phyloP scores from a whole-genome alignment of 371 early-diverging fungal genomes.

The Mucor saturninus region DNA sequence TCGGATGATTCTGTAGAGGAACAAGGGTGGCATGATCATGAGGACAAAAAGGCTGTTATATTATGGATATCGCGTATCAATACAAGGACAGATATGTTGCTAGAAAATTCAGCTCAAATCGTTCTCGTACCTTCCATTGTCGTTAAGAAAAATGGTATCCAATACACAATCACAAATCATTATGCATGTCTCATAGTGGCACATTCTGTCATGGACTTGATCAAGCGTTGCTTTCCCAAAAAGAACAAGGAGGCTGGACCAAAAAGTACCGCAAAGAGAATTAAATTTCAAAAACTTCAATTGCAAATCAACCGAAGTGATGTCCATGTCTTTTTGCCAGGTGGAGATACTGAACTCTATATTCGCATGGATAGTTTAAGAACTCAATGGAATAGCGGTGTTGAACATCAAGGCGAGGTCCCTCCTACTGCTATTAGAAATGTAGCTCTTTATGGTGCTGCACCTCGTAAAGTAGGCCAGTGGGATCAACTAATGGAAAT shows the following conservation, averaged over 20 bases:
- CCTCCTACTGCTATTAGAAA: slow-evolving; percentile 27
- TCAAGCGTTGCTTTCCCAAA: slow-evolving; percentile 17
- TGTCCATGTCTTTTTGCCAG: slow-evolving; percentile 30
- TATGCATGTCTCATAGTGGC: slow-evolving; percentile 33
- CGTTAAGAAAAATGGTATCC: slow-evolving; percentile 36
- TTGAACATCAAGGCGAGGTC: slow-evolving; percentile 12
- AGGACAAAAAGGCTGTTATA: slow-evolving; percentile 23
- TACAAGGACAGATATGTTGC: slow-evolving; percentile 13
- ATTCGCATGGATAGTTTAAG: slow-evolving; percentile 38
- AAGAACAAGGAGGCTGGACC: not conserved
- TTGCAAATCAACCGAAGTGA: slow-evolving; percentile 43
- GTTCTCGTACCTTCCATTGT: slow-evolving; percentile 25
- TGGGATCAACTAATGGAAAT: slow-evolving; percentile 52
- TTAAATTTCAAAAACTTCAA: slow-evolving; percentile 20
- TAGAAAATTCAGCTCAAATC: not conserved
- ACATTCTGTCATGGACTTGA: slow-evolving; percentile 12
- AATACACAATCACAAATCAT: slow-evolving; percentile 35
- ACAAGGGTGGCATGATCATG: slow-evolving; percentile 7
- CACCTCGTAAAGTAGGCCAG: slow-evolving; percentile 17
- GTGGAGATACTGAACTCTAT: slow-evolving; percentile 28
- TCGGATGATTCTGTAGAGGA: not conserved
- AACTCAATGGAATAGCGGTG: slow-evolving; percentile 16
- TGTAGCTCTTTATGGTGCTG: slow-evolving; percentile 33
- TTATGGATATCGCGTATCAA: slow-evolving; percentile 43
- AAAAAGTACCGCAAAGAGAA: not conserved